Percentiles rank a stretch among this genome's conserved stretches.
Evolutionary conservation across 2,329 filamentous ascomycete genomes (phyloP).

Genomic region (Nannizzia gypsea): DNA sequence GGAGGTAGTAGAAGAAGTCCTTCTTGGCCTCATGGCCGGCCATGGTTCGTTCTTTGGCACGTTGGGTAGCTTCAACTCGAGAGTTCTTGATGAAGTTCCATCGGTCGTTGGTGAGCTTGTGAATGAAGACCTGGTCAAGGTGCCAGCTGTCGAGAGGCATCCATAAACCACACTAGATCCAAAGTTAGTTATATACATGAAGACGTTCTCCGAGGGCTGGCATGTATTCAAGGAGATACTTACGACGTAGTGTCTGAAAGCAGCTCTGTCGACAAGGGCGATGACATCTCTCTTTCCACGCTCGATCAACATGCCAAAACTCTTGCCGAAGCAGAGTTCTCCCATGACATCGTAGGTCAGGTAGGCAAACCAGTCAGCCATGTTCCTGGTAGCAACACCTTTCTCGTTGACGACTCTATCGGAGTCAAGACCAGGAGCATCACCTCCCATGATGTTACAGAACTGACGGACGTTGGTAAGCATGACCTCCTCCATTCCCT

Average conservation of each 20-base stretch:
- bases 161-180: conserved; percentile 14
- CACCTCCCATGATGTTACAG: conserved; percentile 12
- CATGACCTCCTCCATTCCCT: conserved; percentile 16
- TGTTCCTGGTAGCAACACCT: conserved; percentile 15
- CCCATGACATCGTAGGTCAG: conserved; percentile 29
- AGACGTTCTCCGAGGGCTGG: too few relatives aligned
- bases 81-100: conserved; percentile 15
- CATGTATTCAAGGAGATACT: conserved; percentile 45
- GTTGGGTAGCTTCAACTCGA: conserved; percentile 33
- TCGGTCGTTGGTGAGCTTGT: conserved; percentile 15
- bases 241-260: conserved; percentile 39
- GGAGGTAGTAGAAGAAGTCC: conserved; percentile 40
- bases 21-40: conserved; percentile 28
- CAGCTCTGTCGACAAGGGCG: conserved; percentile 54
- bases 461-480: conserved; percentile 13
- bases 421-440: conserved; percentile 14
- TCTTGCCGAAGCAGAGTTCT: conserved; percentile 26
- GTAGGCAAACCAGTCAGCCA: conserved; percentile 23
- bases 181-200: conserved; percentile 10
- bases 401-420: conserved; percentile 9
- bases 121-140: conserved; percentile 15
- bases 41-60: conserved; percentile 19
- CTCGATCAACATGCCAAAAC: conserved; percentile 33
- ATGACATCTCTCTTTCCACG: conserved; percentile 50
- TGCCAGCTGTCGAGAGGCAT: conserved; percentile 13